phyloP scores from a whole-genome alignment of 768 basidiomycete genomes.

The Rhizopogon roseolus region DNA sequence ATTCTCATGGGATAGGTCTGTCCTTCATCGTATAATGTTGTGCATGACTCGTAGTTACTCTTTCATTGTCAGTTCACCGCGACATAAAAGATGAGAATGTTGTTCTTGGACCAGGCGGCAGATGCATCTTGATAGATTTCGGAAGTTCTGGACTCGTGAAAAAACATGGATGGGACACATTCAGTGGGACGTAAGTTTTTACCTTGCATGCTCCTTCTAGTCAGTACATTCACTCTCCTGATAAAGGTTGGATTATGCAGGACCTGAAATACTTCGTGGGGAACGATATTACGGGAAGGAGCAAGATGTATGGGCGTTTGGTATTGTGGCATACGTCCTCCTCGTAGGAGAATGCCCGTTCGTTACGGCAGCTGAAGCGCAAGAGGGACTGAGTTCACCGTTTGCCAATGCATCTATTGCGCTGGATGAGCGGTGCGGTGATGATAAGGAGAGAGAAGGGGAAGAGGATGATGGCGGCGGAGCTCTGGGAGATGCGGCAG shows the following conservation, averaged over 20 bases:
- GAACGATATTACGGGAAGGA: constrained; percentile 94
- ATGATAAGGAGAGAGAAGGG: constrained; percentile 68
- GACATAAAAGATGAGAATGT: constrained; percentile 99
- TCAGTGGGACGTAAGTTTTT: constrained; percentile 81
- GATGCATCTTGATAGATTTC: constrained; percentile 94
- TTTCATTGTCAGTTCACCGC: constrained; percentile 65
- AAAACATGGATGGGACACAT: constrained; percentile 85
- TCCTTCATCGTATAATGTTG: background rate
- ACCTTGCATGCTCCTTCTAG: background rate
- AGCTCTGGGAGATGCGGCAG: constrained; percentile 77
- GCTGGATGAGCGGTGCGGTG: constrained; percentile 75
- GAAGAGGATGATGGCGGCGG: constrained; percentile 83
- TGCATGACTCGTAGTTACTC: constrained; percentile 7
- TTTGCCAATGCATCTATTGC: constrained; percentile 73
- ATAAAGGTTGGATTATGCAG: constrained; percentile 84
- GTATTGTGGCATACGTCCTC: constrained; percentile 94
- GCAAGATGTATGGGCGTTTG: constrained; percentile 98
- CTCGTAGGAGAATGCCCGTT: constrained; percentile 91
- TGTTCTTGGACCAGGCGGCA: constrained; percentile 73
- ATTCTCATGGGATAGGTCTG: constrained; percentile 87
- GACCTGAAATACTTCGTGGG: constrained; percentile 92
- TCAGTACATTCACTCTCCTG: constrained; percentile 9
- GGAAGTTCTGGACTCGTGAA: constrained; percentile 87
- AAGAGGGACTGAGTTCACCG: constrained; percentile 73
- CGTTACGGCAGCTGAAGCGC: constrained; percentile 86